These are phyloP conservation scores for Mucor lusitanicus DNA, from an alignment of 371 early-diverging fungal genomes.

Conservation along the genomic window DNA sequence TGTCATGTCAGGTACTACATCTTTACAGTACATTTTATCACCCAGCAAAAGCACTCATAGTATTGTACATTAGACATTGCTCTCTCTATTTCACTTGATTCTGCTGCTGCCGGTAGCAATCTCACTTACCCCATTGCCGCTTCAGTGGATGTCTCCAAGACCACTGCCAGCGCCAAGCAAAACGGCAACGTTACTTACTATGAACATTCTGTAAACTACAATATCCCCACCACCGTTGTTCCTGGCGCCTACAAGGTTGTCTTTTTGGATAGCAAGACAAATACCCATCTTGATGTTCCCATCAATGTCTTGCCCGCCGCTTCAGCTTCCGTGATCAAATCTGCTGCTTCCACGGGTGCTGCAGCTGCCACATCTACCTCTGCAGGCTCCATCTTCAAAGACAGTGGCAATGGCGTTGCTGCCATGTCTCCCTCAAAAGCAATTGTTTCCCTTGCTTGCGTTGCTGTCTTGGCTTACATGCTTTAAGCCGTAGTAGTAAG, in stretches of 20 bases:
- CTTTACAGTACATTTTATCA: not conserved
- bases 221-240: conserved; percentile 37
- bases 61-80: conserved; percentile 16
- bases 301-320: conserved; percentile 46
- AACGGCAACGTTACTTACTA: conserved; percentile 40
- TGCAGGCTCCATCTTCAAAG: conserved; percentile 15
- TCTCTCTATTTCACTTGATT: conserved; percentile 24
- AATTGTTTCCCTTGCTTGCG: conserved; percentile 24
- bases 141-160: conserved; percentile 38
- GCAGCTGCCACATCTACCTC: conserved; percentile 14
- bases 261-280: conserved; percentile 37
- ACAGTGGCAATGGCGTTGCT: conserved; percentile 6
- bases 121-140: conserved; percentile 22
- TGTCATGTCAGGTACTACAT: conserved; percentile 27
- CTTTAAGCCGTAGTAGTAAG: conserved; percentile 11
- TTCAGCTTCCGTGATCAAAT: conserved; percentile 15
- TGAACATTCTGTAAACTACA: conserved; percentile 46
- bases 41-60: not conserved
- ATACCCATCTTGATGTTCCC: conserved; percentile 36
- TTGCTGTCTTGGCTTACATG: conserved; percentile 24
- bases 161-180: conserved; percentile 25
- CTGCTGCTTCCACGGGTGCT: conserved; percentile 10
- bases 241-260: conserved; percentile 48
- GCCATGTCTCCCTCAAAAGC: conserved; percentile 22
- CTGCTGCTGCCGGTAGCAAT: conserved; percentile 15